A percentile compares a stretch with the other conserved stretches of the same genome.
Evolutionary conservation across 148 eudicot species (phyloP).

Genomic region (Oxyria digyna): DNA sequence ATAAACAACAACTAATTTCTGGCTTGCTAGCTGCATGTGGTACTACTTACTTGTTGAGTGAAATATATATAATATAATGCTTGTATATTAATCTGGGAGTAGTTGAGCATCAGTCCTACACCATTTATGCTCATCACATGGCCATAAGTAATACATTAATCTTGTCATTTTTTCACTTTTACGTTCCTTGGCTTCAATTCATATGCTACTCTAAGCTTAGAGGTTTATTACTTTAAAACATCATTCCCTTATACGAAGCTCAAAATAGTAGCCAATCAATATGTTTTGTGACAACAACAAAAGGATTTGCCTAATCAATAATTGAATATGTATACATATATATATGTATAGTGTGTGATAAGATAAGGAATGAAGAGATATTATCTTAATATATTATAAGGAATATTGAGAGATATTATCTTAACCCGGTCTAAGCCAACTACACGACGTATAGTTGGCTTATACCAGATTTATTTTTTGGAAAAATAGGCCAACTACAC

Average conservation of each 20-base stretch:
- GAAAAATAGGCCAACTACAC: too few relatives aligned
- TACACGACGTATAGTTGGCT: too few relatives aligned
- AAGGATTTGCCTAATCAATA: neutral
- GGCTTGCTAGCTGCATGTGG: neutral
- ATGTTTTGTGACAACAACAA: neutral
- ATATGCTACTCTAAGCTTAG: neutral
- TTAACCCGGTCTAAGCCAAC: too few relatives aligned
- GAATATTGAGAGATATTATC: too few relatives aligned
- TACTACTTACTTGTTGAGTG: neutral
- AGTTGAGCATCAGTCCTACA: slow-evolving; percentile 1
- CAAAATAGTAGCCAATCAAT: too few relatives aligned
- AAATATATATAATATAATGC: neutral
- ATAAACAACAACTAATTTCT: neutral
- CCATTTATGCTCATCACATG: slow-evolving; percentile 2
- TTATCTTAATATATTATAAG: too few relatives aligned
- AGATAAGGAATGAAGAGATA: too few relatives aligned
- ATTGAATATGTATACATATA: too few relatives aligned
- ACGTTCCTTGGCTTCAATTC: neutral
- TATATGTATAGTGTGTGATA: too few relatives aligned
- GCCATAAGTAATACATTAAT: neutral
- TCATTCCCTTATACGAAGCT: too few relatives aligned
- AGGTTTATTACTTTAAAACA: neutral
- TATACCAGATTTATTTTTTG: too few relatives aligned
- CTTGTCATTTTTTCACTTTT: too few relatives aligned
- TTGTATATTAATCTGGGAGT: neutral